Base-by-base conservation (phyloP, 371 early-diverging fungal species). In the Choanephora cucurbitarum region DNA sequence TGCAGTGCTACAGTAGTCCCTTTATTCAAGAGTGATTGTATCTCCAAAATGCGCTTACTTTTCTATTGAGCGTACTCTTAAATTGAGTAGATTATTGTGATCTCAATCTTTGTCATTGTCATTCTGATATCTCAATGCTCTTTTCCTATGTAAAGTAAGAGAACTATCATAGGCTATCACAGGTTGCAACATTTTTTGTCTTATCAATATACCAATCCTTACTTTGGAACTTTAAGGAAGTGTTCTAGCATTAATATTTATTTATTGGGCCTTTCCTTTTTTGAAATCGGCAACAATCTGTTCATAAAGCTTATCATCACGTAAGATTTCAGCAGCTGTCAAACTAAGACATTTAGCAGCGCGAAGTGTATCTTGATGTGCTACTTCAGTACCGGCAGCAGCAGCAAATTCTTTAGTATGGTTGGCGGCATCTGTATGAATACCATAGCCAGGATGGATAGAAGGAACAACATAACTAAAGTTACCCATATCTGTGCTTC, bases 401-500 rank as follows among this genome's bases (percentile, higher is more conserved):
- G 70, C 66, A 1, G 85, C 57, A 59, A 92, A 92, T 52, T 80
- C 84, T 17, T 58, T 45, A n/a, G 67, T 67, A 37, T 67, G 67
- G 22, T 67, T 67, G 28, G 47, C 34, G 10, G 67, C 62, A 15
- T 9, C 18, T 10, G 65, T 58, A 13, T 47, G 54, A 42, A 70
- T 58, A 43, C 49, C 43, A 52, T 67, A 74, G 42, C 45, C 49
- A 28, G 69, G 55, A 23, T 66, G 62, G 32, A 62, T 53, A 44
- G 48, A 52, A 31, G 58, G 69, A 8, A 80, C 47, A 8, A 63
- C 75, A 33, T 77, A 63, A 7, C 76, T 79, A 13, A 84, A 59
- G 49, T 90, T 90, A 32, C 91, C 93, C 81, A 90, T 86, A 59
- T 93, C 93, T 5, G 88, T 89, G 15, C 81, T 79, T 4, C 82